Evolutionary conservation across 495 filamentous ascomycete species (phyloP).

Genomic region (Lichenothelia convexa): DNA sequence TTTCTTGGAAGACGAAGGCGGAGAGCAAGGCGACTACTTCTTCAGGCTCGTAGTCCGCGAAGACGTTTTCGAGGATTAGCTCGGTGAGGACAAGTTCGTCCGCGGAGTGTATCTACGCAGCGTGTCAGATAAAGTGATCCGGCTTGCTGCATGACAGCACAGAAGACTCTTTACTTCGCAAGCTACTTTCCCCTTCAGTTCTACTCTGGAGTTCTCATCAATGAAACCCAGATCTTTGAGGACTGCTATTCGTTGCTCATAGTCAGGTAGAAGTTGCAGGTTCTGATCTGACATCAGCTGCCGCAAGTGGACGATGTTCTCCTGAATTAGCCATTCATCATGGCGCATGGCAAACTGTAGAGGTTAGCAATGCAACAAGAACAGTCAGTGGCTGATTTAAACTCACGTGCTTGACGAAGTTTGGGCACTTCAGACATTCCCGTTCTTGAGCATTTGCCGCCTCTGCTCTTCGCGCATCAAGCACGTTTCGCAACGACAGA

Average conservation of each 20-base stretch:
- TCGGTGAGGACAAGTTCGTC: constrained; percentile 97
- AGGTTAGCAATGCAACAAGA: neutral
- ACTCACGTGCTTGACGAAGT: constrained; percentile 72
- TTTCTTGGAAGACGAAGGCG: constrained; percentile 96
- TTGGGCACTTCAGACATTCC: constrained; percentile 43
- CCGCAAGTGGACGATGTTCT: constrained; percentile 70
- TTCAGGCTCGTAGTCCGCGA: constrained; percentile 86
- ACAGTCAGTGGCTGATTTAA: neutral
- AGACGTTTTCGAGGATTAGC: constrained; percentile 85
- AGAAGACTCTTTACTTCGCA: constrained; percentile 43
- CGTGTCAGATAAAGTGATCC: constrained; percentile 3
- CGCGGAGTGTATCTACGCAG: constrained; percentile 62
- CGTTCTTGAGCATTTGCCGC: constrained; percentile 37
- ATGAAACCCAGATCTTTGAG: constrained; percentile 82
- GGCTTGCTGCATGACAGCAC: neutral
- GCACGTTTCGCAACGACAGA: constrained; percentile 51
- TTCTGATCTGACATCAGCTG: constrained; percentile 90
- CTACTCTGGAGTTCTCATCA: constrained; percentile 63
- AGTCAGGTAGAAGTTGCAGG: constrained; percentile 90
- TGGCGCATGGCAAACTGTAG: constrained; percentile 71
- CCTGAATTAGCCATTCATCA: constrained; percentile 84
- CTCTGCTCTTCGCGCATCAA: constrained; percentile 46
- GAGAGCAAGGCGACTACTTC: constrained; percentile 91
- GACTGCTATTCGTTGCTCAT: constrained; percentile 84
- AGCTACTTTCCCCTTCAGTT: constrained; percentile 93